phyloP scores from a whole-genome alignment of 768 basidiomycete species.

The Crepidotus variabilis region DNA sequence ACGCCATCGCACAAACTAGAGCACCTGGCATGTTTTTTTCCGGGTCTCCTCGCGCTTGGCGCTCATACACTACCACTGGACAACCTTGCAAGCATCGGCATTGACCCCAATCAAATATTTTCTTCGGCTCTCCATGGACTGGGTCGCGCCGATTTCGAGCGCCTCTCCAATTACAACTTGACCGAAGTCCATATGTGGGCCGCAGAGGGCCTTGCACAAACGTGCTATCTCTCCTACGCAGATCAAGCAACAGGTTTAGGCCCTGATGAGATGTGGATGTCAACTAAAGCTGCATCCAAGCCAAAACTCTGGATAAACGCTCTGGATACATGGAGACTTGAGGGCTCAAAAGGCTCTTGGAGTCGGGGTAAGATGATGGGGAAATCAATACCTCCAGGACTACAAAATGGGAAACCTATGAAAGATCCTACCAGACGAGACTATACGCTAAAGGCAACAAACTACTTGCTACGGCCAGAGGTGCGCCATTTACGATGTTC shows the following conservation, averaged over 20 bases:
- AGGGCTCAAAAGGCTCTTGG: neutral
- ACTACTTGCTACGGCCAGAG: slow-evolving; percentile 69
- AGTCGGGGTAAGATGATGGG: slow-evolving; percentile 28
- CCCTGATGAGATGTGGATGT: slow-evolving; percentile 54
- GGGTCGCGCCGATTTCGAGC: slow-evolving; percentile 29
- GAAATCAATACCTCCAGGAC: slow-evolving; percentile 49
- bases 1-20: slow-evolving; percentile 53
- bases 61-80: slow-evolving; percentile 58
- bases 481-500: slow-evolving; percentile 31
- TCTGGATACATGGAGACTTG: slow-evolving; percentile 47
- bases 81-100: slow-evolving; percentile 42
- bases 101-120: slow-evolving; percentile 41
- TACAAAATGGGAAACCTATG: slow-evolving; percentile 39
- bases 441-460: slow-evolving; percentile 41
- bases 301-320: slow-evolving; percentile 1
- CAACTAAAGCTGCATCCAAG: slow-evolving; percentile 12
- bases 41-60: slow-evolving; percentile 71
- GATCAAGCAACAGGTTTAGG: slow-evolving; percentile 68
- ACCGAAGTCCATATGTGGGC: slow-evolving; percentile 70
- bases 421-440: slow-evolving; percentile 43
- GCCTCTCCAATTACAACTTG: slow-evolving; percentile 45
- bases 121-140: slow-evolving; percentile 31
- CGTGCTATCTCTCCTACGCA: slow-evolving; percentile 67
- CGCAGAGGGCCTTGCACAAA: slow-evolving; percentile 70
- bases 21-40: slow-evolving; percentile 76